A percentile compares a stretch with the other conserved stretches of the same genome.
Conservation (phyloP, 2,329 filamentous ascomycete genomes). For the Aureobasidium leucospermi region DNA sequence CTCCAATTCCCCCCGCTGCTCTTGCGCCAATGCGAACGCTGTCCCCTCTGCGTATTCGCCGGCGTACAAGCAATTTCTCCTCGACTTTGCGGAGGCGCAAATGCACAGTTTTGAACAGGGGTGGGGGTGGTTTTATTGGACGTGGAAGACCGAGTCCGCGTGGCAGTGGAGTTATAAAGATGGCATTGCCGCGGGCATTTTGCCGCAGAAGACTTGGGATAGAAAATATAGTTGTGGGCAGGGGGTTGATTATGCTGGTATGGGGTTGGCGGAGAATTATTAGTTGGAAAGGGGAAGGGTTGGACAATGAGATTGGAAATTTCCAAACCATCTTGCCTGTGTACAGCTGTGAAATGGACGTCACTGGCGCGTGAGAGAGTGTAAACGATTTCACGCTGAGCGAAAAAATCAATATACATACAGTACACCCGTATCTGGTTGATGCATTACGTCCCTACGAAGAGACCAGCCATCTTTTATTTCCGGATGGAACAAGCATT, state of each 20-base stretch:
- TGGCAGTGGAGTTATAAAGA: slow-evolving; percentile 89
- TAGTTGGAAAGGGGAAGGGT: neutral
- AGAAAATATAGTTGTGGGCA: slow-evolving; percentile 36
- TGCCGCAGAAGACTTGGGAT: slow-evolving; percentile 52
- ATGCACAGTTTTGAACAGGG: slow-evolving; percentile 90
- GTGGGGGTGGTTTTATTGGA: slow-evolving; percentile 99
- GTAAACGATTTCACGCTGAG: too few species aligned
- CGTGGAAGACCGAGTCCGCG: slow-evolving; percentile 82
- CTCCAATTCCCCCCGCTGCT: slow-evolving; percentile 54
- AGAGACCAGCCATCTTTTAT: too few species aligned
- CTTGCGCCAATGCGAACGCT: slow-evolving; percentile 69
- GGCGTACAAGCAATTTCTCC: slow-evolving; percentile 76
- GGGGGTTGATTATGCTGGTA: slow-evolving; percentile 33
- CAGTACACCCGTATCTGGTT: too few species aligned
- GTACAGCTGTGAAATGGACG: neutral
- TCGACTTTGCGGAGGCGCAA: slow-evolving; percentile 89
- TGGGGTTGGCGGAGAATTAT: slow-evolving; percentile 35
- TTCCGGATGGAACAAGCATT: too few species aligned
- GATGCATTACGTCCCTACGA: too few species aligned
- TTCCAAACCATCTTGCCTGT: neutral
- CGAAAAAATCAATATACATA: too few species aligned
- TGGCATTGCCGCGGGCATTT: slow-evolving; percentile 67
- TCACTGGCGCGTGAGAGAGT: neutral
- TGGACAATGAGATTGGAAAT: too few species aligned
- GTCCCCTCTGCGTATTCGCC: slow-evolving; percentile 59